Percentiles rank a stretch among this genome's conserved stretches.
Evolutionary conservation across 2,329 filamentous ascomycete genomes (phyloP).

Genomic region (Fusarium pseudoanthophilum): DNA sequence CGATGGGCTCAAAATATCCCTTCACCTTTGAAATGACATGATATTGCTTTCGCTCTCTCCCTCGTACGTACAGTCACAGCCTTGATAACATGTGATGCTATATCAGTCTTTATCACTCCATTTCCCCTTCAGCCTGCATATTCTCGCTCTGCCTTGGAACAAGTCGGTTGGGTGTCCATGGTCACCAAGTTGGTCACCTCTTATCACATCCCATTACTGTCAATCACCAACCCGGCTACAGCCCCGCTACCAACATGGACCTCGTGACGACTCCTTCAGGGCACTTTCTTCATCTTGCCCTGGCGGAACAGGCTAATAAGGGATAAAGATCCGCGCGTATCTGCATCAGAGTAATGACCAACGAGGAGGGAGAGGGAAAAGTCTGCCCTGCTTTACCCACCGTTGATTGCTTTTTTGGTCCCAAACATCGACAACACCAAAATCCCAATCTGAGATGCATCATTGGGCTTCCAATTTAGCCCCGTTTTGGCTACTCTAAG

Average conservation of each 20-base stretch:
- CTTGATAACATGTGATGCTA: slow-evolving; percentile 27
- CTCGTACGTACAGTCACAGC: slow-evolving; percentile 5
- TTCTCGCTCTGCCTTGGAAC: slow-evolving; percentile 16
- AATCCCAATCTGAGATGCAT: slow-evolving; percentile 21
- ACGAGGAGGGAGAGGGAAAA: slow-evolving; percentile 14
- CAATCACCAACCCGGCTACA: slow-evolving; percentile 26
- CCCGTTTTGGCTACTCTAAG: slow-evolving; percentile 10
- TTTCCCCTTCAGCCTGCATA: slow-evolving; percentile 1
- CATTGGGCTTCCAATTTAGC: slow-evolving; percentile 27
- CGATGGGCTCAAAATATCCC: slow-evolving; percentile 29
- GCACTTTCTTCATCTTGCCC: slow-evolving; percentile 30
- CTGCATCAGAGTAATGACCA: slow-evolving; percentile 18
- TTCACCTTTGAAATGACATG: slow-evolving; percentile 25
- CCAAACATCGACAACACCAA: slow-evolving; percentile 35
- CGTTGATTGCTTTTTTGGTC: slow-evolving; percentile 22
- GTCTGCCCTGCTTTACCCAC: slow-evolving; percentile 23
- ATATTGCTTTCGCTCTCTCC: slow-evolving; percentile 10
- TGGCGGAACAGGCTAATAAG: slow-evolving; percentile 34
- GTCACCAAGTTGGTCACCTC: slow-evolving; percentile 33
- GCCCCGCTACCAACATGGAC: slow-evolving; percentile 39
- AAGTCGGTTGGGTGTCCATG: slow-evolving; percentile 23
- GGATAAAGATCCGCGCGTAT: slow-evolving; percentile 33
- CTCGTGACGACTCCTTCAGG: slow-evolving; percentile 40
- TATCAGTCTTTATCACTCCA: slow-evolving; percentile 18
- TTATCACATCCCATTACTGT: slow-evolving; percentile 34